Evolutionary conservation across 192 early-diverging fungal genomes (phyloP), one percentile per base, ranked within the genome.

Genomic region (Pilobolus umbonatus): DNA sequence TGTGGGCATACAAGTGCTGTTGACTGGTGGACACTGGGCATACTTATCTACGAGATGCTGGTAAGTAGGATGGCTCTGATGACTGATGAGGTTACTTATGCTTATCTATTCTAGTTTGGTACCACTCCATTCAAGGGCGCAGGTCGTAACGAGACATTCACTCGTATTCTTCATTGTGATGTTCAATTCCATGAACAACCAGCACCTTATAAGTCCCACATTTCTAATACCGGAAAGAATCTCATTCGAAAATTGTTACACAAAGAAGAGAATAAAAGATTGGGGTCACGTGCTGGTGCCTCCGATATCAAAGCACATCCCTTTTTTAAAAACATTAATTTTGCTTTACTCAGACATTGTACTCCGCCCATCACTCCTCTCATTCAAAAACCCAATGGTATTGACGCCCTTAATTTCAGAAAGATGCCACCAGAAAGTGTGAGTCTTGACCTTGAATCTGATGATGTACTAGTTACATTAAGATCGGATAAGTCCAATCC

Each of bases 21-120:
- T 8, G 97, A 99, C 74, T 99, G 95, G 93, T 99, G 97, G 97
- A 98, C 95, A 6, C 71, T 99, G 21, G 97, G 97, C n/a, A 92
- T 99, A 24, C 77, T 99, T 26, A 91, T 97, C 26, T 99, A 93
- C 64, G 97, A 99, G 68, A 97, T 99, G 97, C 84, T 99, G 72
- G 79, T 58, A 85, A 72, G 31, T 64, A 19, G 24, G 42, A 42
- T 39, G 12, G n/a, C 28, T 26, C 39, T 38, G 22, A n/a, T 11
- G n/a, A 31, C 10, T 21, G 11, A 55, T 9, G 2, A 28, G 1
- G 43, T 12, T 53, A 9, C 32, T 29, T 44, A 39, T 30, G 36
- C 11, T 12, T 21, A 38, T 32, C 14, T 5, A 11, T 40, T 15
- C 30, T 60, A 76, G 73, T 98, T 79, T 71, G 90, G 92, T n/a